Conservation (phyloP, 2,329 filamentous ascomycete genomes). For the Albophoma yamanashiensis region DNA sequence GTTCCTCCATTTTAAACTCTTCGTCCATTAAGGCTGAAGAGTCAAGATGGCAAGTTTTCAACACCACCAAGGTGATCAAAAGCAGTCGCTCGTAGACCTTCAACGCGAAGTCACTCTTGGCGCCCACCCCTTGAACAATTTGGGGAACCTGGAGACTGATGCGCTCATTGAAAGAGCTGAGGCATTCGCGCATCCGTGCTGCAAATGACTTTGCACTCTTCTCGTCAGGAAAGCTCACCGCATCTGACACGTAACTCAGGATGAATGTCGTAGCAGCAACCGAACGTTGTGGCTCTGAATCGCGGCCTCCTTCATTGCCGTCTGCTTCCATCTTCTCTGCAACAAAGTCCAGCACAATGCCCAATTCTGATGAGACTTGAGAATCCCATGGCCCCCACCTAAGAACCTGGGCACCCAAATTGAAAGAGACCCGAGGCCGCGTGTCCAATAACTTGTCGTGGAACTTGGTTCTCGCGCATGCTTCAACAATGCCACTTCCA, state of each 20-base stretch:
- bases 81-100: constrained; percentile 18
- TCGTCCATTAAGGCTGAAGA: constrained; percentile 17
- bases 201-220: constrained; percentile 29
- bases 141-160: constrained; percentile 8
- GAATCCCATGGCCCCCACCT: constrained; percentile 48
- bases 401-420: constrained; percentile 36
- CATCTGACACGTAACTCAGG: constrained; percentile 34
- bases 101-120: constrained; percentile 7
- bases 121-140: neutral
- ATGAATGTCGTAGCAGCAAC: constrained; percentile 31
- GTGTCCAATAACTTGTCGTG: constrained; percentile 15
- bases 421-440: constrained; percentile 27
- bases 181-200: constrained; percentile 30
- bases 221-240: constrained; percentile 26
- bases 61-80: constrained; percentile 22
- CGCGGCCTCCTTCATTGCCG: neutral
- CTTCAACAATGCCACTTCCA: constrained; percentile 39
- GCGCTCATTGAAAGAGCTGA: constrained; percentile 28
- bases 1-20: constrained; percentile 35
- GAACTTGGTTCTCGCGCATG: constrained; percentile 21
- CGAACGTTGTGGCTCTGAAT: constrained; percentile 6
- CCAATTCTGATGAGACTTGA: constrained; percentile 48
- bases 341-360: constrained; percentile 50
- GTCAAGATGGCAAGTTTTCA: constrained; percentile 31
- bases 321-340: constrained; percentile 29